Evolutionary conservation across 768 basidiomycete species (phyloP).

Genomic region (Amanita brunnescens): DNA sequence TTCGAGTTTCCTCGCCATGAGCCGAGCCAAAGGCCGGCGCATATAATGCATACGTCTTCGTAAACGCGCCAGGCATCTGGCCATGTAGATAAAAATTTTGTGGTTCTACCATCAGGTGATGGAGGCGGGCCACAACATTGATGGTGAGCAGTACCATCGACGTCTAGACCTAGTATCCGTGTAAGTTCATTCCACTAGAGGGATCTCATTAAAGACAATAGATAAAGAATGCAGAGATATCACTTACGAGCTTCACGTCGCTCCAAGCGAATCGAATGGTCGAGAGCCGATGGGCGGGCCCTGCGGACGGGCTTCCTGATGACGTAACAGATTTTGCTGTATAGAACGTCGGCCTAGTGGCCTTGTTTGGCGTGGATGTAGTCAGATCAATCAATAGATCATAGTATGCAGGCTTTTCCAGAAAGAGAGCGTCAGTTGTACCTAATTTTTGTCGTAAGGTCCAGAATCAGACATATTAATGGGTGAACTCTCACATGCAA

Average conservation of each 20-base stretch:
- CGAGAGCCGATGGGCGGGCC: constrained; percentile 47
- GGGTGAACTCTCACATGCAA: constrained; percentile 50
- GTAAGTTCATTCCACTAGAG: constrained; percentile 72
- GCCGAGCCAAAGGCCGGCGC: constrained; percentile 78
- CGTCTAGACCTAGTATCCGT: constrained; percentile 52
- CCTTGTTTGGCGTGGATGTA: constrained; percentile 50
- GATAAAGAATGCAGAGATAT: constrained; percentile 1
- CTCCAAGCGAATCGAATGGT: constrained; percentile 75
- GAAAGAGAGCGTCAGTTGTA: constrained; percentile 78
- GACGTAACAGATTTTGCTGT: constrained; percentile 41
- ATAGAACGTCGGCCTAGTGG: constrained; percentile 59
- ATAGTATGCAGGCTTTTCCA: constrained; percentile 73
- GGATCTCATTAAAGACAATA: not conserved
- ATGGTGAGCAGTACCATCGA: constrained; percentile 21
- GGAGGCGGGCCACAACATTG: constrained; percentile 29
- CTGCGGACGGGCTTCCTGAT: constrained; percentile 19
- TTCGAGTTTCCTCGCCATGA: constrained; percentile 47
- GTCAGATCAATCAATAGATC: constrained; percentile 78
- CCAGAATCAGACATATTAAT: not conserved
- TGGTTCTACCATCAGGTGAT: constrained; percentile 21
- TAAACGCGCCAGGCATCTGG: constrained; percentile 75
- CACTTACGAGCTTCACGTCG: constrained; percentile 61
- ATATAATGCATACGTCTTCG: constrained; percentile 77
- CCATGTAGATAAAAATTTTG: constrained; percentile 43
- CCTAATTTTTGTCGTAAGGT: constrained; percentile 23